phyloP scores from a whole-genome alignment of 1,284 basidiomycete genomes.

The Marasmius tenuissimus region DNA sequence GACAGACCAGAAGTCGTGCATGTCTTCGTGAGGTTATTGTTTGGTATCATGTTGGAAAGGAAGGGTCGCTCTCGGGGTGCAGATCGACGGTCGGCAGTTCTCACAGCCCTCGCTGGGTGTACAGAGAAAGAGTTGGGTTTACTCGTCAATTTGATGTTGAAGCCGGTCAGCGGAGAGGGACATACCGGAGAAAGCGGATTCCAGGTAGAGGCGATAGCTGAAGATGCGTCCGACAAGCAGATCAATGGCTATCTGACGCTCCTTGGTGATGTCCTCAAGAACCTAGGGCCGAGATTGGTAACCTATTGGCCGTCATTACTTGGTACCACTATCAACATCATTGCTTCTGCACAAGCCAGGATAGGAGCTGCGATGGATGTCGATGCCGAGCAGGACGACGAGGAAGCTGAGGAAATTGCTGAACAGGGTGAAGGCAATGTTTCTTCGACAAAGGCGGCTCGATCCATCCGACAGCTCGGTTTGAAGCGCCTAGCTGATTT shows the following conservation, averaged over 20 bases:
- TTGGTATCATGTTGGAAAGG: constrained; percentile 87
- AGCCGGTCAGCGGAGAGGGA: constrained; percentile 55
- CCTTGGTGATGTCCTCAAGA: constrained; percentile 81
- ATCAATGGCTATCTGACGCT: constrained; percentile 83
- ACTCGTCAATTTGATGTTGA: constrained; percentile 91
- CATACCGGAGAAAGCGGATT: constrained; percentile 25
- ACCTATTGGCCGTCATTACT: constrained; percentile 76
- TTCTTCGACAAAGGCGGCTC: constrained; percentile 34
- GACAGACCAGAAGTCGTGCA: constrained; percentile 77
- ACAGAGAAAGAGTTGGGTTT: constrained; percentile 73
- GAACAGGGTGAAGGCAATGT: constrained; percentile 38
- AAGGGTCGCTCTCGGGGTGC: constrained; percentile 72
- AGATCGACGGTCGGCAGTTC: constrained; percentile 77
- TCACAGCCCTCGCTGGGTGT: constrained; percentile 74
- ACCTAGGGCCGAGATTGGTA: constrained; percentile 73
- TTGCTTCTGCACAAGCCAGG: constrained; percentile 62
- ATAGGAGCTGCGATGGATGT: constrained; percentile 31
- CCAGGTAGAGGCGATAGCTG: constrained; percentile 28
- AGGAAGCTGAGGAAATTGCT: constrained; percentile 36
- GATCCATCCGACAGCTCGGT: constrained; percentile 78
- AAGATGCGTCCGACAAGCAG: constrained; percentile 60
- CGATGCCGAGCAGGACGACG: constrained; percentile 25
- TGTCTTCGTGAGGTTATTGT: constrained; percentile 78
- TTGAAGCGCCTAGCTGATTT: constrained; percentile 89
- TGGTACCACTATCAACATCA: constrained; percentile 63